These are phyloP conservation scores for Flaveria bidentis DNA, from an alignment of 129 eudicot genomes.

Conservation along the genomic window DNA sequence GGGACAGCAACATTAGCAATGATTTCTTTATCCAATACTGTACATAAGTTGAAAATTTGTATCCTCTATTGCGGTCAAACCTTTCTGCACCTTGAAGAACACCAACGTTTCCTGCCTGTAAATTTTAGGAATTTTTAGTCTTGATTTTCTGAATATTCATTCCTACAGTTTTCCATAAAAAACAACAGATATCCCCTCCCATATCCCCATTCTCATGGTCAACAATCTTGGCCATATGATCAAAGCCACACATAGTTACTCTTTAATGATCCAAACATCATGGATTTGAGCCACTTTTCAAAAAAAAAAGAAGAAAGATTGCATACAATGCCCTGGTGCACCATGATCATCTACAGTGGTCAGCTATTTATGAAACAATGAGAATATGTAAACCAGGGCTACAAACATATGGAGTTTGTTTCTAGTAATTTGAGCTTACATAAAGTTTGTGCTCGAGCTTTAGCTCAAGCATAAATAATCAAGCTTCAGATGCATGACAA, in stretches of 20 bases:
- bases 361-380: neutral
- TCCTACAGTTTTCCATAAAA: neutral
- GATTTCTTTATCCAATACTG: constrained; percentile 90
- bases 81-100: constrained; percentile 89
- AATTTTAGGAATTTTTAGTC: neutral
- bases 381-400: neutral
- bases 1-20: constrained; percentile 57
- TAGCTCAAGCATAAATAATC: no score
- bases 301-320: neutral
- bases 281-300: neutral
- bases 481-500: no score
- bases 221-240: neutral
- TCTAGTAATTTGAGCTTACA: no score
- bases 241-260: neutral
- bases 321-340: constrained; percentile 1
- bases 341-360: neutral
- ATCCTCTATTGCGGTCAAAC: constrained; percentile 84
- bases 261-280: neutral
- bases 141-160: neutral
- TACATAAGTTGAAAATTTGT: constrained; percentile 84
- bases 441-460: no score
- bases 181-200: neutral
- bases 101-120: constrained; percentile 85
- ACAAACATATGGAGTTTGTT: no score
- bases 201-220: neutral